Evolutionary conservation across 2,329 filamentous ascomycete genomes (phyloP), one percentile per base, ranked within the genome.

Genomic region (Sarocladium oryzae): DNA sequence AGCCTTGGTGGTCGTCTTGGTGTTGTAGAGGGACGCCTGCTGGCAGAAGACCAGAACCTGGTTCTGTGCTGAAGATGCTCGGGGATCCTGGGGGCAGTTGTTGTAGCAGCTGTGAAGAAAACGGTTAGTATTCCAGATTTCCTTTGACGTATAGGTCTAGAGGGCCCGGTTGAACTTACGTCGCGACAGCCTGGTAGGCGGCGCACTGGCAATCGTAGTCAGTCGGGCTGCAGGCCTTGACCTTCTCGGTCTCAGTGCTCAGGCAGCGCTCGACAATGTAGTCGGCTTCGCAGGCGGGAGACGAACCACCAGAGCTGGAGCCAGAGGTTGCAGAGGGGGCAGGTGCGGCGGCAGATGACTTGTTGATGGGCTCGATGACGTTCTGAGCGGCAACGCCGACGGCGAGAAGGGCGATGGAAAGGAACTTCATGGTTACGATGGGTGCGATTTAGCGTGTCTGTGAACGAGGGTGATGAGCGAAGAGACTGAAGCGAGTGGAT

Each of bases 81-180:
- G 67, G 49, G 60, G 2, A 63, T 79, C 75, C 58, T 73, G 66
- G 60, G 76, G 76, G 69, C 76, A 79, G 72, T 79, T 78, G 69
- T 76, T 76, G 68, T 70, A 79, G 73, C 76, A 79, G 55, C 73
- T 75, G 52, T 41, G 46, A 20, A 26, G 8, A 33, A 23, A 4
- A 9, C 26, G 30, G 49, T 56, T 37, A 54, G 52, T 55, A 15
- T 48, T 13, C 4, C 9, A 32, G 23, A 16, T 41, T 26, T 50
- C n/a, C 8, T 24, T 11, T 9, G 38, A 16, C n/a, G 26, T 24
- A 33, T 36, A 15, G 18, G 15, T 15, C n/a, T 24, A 24, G 45
- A 15, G 35, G 8, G 6, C n/a, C 16, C n/a, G 35, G 11, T 37
- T 9, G 15, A n/a, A 66, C 72, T 55, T 61, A 77, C 73, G 74